Conservation (phyloP, 73 alveolate genomes). For the Symbiodinium pilosum region DNA sequence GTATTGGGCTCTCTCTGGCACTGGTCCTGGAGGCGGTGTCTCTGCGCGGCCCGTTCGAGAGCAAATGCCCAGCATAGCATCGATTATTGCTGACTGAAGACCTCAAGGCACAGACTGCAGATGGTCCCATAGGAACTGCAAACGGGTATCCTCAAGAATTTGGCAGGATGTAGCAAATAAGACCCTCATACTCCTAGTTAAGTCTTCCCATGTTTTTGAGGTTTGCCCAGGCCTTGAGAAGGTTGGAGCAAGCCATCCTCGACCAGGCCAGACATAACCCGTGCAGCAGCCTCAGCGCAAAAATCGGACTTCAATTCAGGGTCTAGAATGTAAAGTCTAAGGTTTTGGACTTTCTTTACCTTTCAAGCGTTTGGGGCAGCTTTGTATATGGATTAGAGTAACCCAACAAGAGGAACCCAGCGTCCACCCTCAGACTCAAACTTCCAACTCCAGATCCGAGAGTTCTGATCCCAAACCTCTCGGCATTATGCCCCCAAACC, state of each 20-base stretch:
- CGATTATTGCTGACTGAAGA: neutral
- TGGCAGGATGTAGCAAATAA: no score
- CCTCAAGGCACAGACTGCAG: neutral
- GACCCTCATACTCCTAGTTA: no score
- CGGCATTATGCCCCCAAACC: neutral
- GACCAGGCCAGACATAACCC: neutral
- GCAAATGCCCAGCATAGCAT: neutral
- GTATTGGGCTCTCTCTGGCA: no score
- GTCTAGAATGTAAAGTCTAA: neutral
- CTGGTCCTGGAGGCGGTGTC: neutral
- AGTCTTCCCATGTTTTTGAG: no score
- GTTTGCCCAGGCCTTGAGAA: neutral
- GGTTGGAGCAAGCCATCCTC: conserved; percentile 6
- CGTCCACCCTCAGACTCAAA: neutral
- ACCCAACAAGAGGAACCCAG: no score
- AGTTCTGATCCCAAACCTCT: neutral
- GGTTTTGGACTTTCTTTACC: neutral
- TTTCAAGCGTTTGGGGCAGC: neutral
- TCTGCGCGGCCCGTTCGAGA: neutral
- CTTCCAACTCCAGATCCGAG: neutral
- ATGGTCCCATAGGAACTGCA: no score
- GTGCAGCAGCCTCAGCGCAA: neutral
- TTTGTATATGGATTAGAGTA: no score
- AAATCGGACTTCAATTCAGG: neutral
- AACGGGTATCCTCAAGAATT: no score